A percentile compares a stretch with the other conserved stretches of the same genome.
Conservation (phyloP, 1,139 yeast species). For the Yamadazyma triangularis region DNA sequence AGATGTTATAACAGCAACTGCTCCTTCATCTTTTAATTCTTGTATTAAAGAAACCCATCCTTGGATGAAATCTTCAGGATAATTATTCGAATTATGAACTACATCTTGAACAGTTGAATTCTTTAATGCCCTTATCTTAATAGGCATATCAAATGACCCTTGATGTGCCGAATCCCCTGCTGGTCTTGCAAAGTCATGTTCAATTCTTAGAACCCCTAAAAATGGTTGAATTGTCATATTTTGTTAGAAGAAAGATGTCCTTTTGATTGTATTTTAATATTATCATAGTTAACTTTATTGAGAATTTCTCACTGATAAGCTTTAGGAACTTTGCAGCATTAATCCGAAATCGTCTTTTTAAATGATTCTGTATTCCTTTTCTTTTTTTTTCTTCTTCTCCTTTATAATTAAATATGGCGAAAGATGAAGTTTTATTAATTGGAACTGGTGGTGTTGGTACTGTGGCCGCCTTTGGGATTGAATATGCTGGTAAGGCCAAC, state of each 20-base stretch:
- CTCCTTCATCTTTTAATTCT: conserved; percentile 15
- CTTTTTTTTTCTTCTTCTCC: no score
- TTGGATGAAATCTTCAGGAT: conserved; percentile 13
- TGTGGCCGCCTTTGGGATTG: conserved; percentile 58
- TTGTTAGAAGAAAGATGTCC: no score
- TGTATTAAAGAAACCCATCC: conserved; percentile 12
- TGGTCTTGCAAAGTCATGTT: conserved; percentile 16
- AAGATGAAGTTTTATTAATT: conserved; percentile 24
- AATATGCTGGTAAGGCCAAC: conserved; percentile 36
- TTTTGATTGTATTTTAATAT: no score
- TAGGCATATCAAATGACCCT: conserved; percentile 16
- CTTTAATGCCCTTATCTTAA: conserved; percentile 13
- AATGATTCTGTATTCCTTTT: no score
- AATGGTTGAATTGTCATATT: no score
- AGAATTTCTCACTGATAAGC: no score
- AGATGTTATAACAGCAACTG: conserved; percentile 16
- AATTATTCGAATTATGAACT: conserved; percentile 11
- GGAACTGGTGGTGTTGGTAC: conserved; percentile 64
- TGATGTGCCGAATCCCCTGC: conserved; percentile 22
- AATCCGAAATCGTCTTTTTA: no score
- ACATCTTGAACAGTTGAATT: conserved; percentile 15
- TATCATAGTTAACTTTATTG: no score
- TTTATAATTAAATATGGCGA: conserved; percentile 36
- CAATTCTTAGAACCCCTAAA: conserved; percentile 10
- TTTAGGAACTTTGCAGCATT: no score